Base-by-base conservation (phyloP, 768 basidiomycete genomes). In the Obba rivulosa region DNA sequence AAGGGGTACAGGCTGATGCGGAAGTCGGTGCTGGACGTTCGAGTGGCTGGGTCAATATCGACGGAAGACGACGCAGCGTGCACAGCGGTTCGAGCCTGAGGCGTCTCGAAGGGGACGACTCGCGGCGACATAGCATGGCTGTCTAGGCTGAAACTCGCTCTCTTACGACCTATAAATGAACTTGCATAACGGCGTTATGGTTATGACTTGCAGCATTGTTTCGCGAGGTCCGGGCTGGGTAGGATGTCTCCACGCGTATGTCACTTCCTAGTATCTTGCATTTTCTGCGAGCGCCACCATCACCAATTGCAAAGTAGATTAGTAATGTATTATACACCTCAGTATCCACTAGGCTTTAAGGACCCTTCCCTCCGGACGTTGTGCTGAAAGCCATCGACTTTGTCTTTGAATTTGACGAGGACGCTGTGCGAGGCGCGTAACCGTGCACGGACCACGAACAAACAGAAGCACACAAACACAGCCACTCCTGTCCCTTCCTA, bases 1-100 rank as follows among this genome's bases (percentile, higher is more conserved):
- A 83, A 31, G 83, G 81, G 1, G 77, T 73, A n/a, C 78, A 87
- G 54, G 85, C 83, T 3, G 86, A 87, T 60, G 83, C 73, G 17
- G 85, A 87, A 63, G 82, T 72, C 48, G 66, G 74, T 16, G 68
- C 63, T 39, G 50, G 57, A 7, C 28, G 28, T 5, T 31, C 28
- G 5, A 54, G 50, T 18, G 58, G 65, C 22, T 82, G 81, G 78
- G 69, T 76, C 39, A 81, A 80, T 60, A 59, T 78, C 9, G 82
- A 82, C 16, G 75, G 76, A 8, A 71, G 84, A 41, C 70, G 78
- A 56, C 77, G 77, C 44, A 71, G 71, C 24, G 50, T 55, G 20
- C 65, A 66, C 18, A 34, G 41, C 17, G 40, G 48, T 8, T 50
- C 54, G 0, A 58, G 48, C 22, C 60, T 61, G 24, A 61, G 68